Percentiles rank a stretch among this genome's conserved stretches.
Evolutionary conservation across 1,139 yeast species (phyloP).

Genomic region (Yamadazyma spencermartinsiae): DNA sequence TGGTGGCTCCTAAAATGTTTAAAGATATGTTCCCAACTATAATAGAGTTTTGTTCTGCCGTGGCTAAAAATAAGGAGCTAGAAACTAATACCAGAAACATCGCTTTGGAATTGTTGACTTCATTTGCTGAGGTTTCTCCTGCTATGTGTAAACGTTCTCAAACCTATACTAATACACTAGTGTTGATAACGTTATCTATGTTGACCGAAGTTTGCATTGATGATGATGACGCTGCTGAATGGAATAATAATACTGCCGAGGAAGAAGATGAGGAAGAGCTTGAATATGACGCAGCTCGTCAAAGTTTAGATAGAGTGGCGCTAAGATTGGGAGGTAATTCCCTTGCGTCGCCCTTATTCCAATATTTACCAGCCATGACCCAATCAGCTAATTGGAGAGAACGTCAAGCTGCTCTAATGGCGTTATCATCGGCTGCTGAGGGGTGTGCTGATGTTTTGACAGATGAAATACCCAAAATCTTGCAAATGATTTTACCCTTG

Average conservation of each 20-base stretch:
- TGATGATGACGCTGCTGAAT: conserved; percentile 88
- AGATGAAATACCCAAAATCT: conserved; percentile 73
- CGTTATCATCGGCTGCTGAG: conserved; percentile 93
- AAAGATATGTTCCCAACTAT: conserved; percentile 85
- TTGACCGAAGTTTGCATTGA: conserved; percentile 92
- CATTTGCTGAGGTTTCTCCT: conserved; percentile 92
- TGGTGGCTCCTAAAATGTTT: conserved; percentile 92
- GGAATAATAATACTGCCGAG: conserved; percentile 74
- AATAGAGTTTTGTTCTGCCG: conserved; percentile 78
- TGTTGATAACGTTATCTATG: conserved; percentile 73
- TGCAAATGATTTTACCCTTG: conserved; percentile 82
- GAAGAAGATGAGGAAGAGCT: conserved; percentile 85
- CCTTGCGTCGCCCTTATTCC: conserved; percentile 83
- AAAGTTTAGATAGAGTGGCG: conserved; percentile 86
- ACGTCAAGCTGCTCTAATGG: conserved; percentile 97
- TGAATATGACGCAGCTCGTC: conserved; percentile 90
- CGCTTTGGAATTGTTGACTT: conserved; percentile 83
- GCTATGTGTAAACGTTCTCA: conserved; percentile 88
- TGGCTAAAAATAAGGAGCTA: conserved; percentile 76
- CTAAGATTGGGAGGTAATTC: conserved; percentile 81
- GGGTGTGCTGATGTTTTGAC: conserved; percentile 92
- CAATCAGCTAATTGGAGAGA: conserved; percentile 83
- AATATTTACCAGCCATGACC: conserved; percentile 81
- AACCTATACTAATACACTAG: conserved; percentile 69
- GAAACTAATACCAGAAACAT: conserved; percentile 81